phyloP scores from a whole-genome alignment of 345 rosid genomes.

The Eutrema heterophyllum region DNA sequence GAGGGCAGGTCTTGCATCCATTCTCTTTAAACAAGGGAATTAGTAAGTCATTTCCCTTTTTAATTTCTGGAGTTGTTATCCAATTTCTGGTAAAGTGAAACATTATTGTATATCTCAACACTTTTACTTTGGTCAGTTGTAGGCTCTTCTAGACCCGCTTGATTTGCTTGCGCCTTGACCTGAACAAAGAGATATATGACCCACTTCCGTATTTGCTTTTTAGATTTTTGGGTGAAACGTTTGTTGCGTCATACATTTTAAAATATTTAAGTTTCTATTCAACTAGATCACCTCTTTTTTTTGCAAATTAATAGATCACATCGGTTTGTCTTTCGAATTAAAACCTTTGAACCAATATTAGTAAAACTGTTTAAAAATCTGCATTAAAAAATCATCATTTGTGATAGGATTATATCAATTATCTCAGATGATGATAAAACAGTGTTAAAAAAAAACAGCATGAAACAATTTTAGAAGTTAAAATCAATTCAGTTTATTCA shows the following conservation, averaged over 20 bases:
- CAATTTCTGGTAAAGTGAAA: not conserved
- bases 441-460: no score
- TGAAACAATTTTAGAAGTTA: no score
- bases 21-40: conserved; percentile 60
- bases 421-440: no score
- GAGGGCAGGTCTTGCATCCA: conserved; percentile 64
- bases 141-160: not conserved
- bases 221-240: not conserved
- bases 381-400: not conserved
- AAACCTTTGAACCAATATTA: not conserved
- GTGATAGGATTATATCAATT: no score
- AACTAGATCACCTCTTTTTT: not conserved
- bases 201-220: not conserved
- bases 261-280: not conserved
- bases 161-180: not conserved
- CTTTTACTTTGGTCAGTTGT: conserved; percentile 12
- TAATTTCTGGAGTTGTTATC: not conserved
- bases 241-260: not conserved
- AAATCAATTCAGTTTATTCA: no score
- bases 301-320: not conserved
- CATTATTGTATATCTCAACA: conserved; percentile 4
- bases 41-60: conserved; percentile 17
- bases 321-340: not conserved
- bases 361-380: not conserved
- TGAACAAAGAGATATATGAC: conserved; percentile 5